These are phyloP conservation scores for Amphibolis antarctica DNA, from an alignment of 106 monocot genomes.

Conservation along the genomic window DNA sequence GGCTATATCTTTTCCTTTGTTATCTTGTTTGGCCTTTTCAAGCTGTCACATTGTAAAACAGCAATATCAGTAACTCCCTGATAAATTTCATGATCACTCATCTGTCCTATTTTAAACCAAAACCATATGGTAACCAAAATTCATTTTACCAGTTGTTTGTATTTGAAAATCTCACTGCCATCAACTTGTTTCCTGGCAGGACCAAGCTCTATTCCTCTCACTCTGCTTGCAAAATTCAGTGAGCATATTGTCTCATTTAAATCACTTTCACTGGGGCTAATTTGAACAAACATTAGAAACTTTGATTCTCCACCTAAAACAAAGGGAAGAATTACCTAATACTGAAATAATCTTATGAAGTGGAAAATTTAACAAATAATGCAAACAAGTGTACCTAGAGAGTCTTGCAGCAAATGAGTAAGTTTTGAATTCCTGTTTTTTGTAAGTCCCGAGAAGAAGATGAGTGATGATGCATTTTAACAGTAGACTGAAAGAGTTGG, in stretches of 20 bases:
- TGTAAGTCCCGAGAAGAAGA: not conserved
- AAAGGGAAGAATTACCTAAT: not conserved
- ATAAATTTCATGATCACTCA: not conserved
- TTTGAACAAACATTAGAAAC: conserved; percentile 86
- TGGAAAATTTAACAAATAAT: not conserved
- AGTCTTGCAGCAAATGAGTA: conserved; percentile 89
- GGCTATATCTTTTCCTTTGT: conserved; percentile 51
- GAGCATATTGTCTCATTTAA: conserved; percentile 77
- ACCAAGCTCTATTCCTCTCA: conserved; percentile 87
- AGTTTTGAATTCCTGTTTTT: conserved; percentile 93
- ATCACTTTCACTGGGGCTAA: conserved; percentile 81
- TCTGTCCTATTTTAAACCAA: not conserved
- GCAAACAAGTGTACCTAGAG: conserved; percentile 43
- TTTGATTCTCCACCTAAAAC: conserved; percentile 85
- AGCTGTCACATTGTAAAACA: conserved; percentile 23
- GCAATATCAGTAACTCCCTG: not conserved
- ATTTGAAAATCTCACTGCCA: conserved; percentile 39
- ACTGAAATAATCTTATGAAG: not conserved
- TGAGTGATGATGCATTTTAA: not conserved
- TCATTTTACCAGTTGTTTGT: conserved; percentile 59
- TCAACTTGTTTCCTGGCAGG: conserved; percentile 82
- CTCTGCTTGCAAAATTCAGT: conserved; percentile 91
- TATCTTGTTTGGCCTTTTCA: conserved; percentile 73
- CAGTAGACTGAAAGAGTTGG: not conserved
- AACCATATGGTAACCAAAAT: not conserved